Evolutionary conservation across 1,284 basidiomycete genomes (phyloP).

Genomic region (Uromyces viciae-fabae): DNA sequence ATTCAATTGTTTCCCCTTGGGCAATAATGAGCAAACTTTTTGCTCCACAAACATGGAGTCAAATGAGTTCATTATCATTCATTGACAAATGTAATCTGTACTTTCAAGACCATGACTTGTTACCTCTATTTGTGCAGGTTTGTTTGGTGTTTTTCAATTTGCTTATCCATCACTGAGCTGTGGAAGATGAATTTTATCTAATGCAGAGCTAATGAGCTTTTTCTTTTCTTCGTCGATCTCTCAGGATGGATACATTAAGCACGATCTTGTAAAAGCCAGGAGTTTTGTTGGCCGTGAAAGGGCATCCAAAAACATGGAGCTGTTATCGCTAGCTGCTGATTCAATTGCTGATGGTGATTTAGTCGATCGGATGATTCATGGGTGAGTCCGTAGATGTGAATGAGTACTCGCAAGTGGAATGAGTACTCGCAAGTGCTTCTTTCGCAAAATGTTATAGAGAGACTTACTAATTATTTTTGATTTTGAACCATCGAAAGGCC

Average conservation of each 20-base stretch:
- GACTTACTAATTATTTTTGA: not conserved
- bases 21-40: conserved; percentile 78
- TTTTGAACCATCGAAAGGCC: conserved; percentile 59
- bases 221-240: not conserved
- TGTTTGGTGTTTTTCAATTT: conserved; percentile 28
- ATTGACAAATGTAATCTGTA: conserved; percentile 92
- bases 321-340: conserved; percentile 76
- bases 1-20: conserved; percentile 83
- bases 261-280: conserved; percentile 65
- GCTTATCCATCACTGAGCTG: not conserved
- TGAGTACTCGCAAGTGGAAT: not conserved
- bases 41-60: conserved; percentile 81
- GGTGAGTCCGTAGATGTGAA: conserved; percentile 59
- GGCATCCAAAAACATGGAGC: conserved; percentile 65
- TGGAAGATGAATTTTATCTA: conserved; percentile 5
- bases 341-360: conserved; percentile 92
- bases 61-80: conserved; percentile 73
- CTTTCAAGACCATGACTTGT: conserved; percentile 89
- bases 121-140: conserved; percentile 91
- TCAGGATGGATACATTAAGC: conserved; percentile 87
- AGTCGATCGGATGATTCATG: conserved; percentile 89
- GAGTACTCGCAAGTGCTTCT: not conserved
- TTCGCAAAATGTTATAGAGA: not conserved
- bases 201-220: not conserved
- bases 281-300: conserved; percentile 63